phyloP scores from a whole-genome alignment of 2,329 filamentous ascomycete species.

The Colletotrichum filicis region DNA sequence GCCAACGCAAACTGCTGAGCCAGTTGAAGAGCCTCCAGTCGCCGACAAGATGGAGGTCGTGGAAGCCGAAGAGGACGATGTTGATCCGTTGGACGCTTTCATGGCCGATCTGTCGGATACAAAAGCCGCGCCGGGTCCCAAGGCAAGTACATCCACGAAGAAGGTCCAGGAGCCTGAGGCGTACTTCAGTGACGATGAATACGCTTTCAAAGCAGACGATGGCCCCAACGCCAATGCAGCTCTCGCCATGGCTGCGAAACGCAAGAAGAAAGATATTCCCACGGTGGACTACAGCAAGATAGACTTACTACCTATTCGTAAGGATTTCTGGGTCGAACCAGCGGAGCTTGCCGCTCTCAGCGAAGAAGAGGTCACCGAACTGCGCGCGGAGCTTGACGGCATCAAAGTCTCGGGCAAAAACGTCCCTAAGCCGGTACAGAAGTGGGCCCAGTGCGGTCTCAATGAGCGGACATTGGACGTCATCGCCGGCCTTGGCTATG shows the following conservation, averaged over 20 bases:
- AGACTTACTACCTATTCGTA: conserved; percentile 86
- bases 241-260: conserved; percentile 68
- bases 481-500: conserved; percentile 82
- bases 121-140: conserved; percentile 42
- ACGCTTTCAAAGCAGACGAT: conserved; percentile 61
- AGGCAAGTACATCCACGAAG: conserved; percentile 50
- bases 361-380: conserved; percentile 82
- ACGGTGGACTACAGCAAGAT: conserved; percentile 87
- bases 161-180: conserved; percentile 79
- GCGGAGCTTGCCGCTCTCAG: conserved; percentile 84
- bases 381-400: conserved; percentile 90
- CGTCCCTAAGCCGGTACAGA: conserved; percentile 92
- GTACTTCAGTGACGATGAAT: conserved; percentile 90
- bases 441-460: conserved; percentile 95
- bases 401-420: conserved; percentile 93
- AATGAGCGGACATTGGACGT: conserved; percentile 89
- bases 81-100: conserved; percentile 96
- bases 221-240: conserved; percentile 59
- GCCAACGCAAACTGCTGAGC: conserved; percentile 38
- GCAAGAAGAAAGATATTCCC: conserved; percentile 97
- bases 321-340: conserved; percentile 95
- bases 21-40: conserved; percentile 38
- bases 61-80: conserved; percentile 58
- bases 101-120: conserved; percentile 77
- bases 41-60: conserved; percentile 67